These are phyloP conservation scores for Boletus patriciae DNA, from an alignment of 768 basidiomycete genomes.

Conservation along the genomic window DNA sequence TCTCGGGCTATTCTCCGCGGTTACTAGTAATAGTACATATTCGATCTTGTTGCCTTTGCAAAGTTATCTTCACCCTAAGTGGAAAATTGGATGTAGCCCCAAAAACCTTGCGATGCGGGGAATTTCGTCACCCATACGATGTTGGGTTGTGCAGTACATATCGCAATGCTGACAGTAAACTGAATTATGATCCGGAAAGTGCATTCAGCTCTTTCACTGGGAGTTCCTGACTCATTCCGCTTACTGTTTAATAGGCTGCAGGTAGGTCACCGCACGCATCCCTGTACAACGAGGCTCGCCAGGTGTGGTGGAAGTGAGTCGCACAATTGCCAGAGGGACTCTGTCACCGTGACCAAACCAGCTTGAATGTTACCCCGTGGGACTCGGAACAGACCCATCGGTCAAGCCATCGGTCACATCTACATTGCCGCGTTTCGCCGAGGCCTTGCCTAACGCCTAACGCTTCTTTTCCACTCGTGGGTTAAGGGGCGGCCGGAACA, in stretches of 20 bases:
- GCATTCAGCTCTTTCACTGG: background rate
- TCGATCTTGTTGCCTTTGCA: background rate
- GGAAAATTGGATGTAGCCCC: no score
- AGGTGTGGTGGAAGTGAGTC: background rate
- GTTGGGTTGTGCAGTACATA: background rate
- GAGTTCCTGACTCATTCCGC: background rate
- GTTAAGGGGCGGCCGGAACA: constrained; percentile 17
- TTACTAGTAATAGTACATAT: background rate
- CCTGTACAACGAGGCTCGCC: background rate
- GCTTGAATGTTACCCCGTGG: background rate
- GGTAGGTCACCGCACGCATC: background rate
- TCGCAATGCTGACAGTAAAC: background rate
- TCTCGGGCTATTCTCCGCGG: background rate
- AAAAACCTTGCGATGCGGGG: no score
- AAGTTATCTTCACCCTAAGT: background rate
- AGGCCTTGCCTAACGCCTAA: constrained; percentile 7
- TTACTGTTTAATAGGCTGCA: background rate
- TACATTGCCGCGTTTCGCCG: constrained; percentile 11
- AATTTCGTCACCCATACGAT: no score
- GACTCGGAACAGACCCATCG: background rate
- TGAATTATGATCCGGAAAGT: background rate
- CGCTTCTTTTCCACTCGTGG: background rate
- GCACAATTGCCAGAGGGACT: background rate
- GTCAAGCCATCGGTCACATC: no score
- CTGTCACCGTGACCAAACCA: background rate